Evolutionary conservation across 2,329 filamentous ascomycete species (phyloP).

Genomic region (Ascochyta clinopodiicola): DNA sequence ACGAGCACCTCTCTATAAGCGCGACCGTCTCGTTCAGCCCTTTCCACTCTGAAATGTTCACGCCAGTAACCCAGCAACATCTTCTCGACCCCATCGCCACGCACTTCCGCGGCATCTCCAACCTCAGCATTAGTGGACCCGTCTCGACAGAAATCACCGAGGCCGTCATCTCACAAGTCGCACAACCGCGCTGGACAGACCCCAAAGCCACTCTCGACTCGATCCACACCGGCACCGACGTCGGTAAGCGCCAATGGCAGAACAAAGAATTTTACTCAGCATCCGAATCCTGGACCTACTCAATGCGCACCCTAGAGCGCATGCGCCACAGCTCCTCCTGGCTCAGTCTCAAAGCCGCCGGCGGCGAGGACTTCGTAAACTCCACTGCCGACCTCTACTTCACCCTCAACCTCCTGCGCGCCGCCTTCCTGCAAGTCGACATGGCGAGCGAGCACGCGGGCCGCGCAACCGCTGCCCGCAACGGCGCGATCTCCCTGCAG

Average conservation of each 20-base stretch:
- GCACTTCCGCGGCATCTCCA: slow-evolving; percentile 27
- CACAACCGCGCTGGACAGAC: slow-evolving; percentile 34
- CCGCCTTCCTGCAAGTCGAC: slow-evolving; percentile 33
- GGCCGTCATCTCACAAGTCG: slow-evolving; percentile 21
- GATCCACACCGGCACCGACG: slow-evolving; percentile 33
- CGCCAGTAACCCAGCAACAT: slow-evolving; percentile 26
- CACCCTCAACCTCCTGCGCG: slow-evolving; percentile 33
- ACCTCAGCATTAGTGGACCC: slow-evolving; percentile 25
- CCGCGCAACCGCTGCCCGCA: slow-evolving; percentile 14
- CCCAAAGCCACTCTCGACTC: slow-evolving; percentile 31
- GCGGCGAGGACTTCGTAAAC: slow-evolving; percentile 34
- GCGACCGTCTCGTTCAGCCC: slow-evolving; percentile 26
- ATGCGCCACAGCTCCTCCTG: slow-evolving; percentile 38
- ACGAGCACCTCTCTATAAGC: slow-evolving; percentile 26
- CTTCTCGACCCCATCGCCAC: slow-evolving; percentile 31
- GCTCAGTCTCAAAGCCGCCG: slow-evolving; percentile 23
- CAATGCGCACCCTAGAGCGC: slow-evolving; percentile 35
- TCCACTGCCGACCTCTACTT: slow-evolving; percentile 33
- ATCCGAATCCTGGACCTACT: slow-evolving; percentile 30
- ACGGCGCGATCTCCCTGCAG: slow-evolving; percentile 21
- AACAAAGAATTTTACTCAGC: slow-evolving; percentile 29
- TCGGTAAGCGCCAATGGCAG: slow-evolving; percentile 39
- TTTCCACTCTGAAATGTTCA: slow-evolving; percentile 23
- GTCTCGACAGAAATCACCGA: slow-evolving; percentile 22
- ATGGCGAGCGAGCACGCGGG: slow-evolving; percentile 21